A percentile compares a stretch with the other conserved stretches of the same genome.
phyloP scores from a whole-genome alignment of 2,329 filamentous ascomycete species.

The Aspergillus clavatus region DNA sequence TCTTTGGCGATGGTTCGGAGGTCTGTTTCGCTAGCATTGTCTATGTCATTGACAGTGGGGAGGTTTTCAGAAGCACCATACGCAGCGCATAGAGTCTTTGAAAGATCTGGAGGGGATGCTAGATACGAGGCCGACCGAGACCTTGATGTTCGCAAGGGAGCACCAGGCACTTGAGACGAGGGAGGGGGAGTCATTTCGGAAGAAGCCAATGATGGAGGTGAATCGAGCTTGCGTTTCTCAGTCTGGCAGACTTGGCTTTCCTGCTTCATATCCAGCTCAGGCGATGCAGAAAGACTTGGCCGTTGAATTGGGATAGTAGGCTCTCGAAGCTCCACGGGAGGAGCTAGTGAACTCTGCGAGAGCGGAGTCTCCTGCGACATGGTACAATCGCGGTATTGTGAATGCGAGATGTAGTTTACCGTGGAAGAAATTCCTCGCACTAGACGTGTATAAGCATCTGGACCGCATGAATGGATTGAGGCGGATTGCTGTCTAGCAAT shows the following conservation, averaged over 20 bases:
- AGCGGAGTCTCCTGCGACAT: conserved; percentile 31
- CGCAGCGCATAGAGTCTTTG: conserved; percentile 39
- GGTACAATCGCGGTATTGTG: conserved; percentile 8
- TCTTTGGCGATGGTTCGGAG: conserved; percentile 52
- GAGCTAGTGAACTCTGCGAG: conserved; percentile 34
- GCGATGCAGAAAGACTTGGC: conserved; percentile 33
- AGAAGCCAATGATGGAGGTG: conserved; percentile 45
- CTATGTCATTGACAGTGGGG: conserved; percentile 49
- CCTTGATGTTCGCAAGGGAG: conserved; percentile 40
- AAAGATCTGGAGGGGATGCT: conserved; percentile 47
- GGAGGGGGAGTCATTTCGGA: conserved; percentile 58
- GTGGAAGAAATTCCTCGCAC: conserved; percentile 21
- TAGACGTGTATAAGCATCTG: conserved; percentile 15
- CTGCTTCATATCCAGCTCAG: conserved; percentile 28
- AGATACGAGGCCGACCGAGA: conserved; percentile 34
- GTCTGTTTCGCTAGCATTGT: conserved; percentile 47
- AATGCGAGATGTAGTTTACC: conserved; percentile 10
- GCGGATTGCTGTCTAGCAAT: background rate
- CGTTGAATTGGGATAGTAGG: conserved; percentile 33
- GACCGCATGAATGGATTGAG: conserved; percentile 6
- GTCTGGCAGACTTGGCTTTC: conserved; percentile 31
- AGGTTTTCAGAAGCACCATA: conserved; percentile 42
- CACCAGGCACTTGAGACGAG: conserved; percentile 52
- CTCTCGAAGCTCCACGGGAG: conserved; percentile 35
- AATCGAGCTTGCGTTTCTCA: conserved; percentile 32